Base-by-base conservation (phyloP, 345 rosid genomes). In the Eutrema japonicum region DNA sequence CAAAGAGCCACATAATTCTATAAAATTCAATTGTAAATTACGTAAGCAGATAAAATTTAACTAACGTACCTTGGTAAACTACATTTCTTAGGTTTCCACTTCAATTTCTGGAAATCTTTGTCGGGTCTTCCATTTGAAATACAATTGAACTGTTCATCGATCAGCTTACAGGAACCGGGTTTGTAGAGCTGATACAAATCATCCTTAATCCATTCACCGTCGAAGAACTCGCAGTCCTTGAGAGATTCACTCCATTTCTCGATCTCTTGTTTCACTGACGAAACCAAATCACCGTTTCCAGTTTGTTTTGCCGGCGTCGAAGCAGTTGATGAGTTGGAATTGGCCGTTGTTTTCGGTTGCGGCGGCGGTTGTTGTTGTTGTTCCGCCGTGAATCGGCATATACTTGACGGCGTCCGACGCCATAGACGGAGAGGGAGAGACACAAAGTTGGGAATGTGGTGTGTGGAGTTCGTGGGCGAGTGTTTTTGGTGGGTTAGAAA, bases 11-110 rank as follows among this genome's bases (percentile, higher is more conserved):
- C 13, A 35, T 37, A 29, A 51, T 11, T 51, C 37, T 52, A 27
- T 6, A n/a, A 11, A 50, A 22, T 57, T 16, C 12, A 14, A 35
- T 56, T 11, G 35, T 26, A 40, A 26, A 10, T 37, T 6, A 29
- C 32, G 10, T 7, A 36, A 45, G 9, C 4, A 13, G 27, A n/a
- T 1, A 38, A 12, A 27, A 27, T 32, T 18, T 2, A 72, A 64
- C 13, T 10, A 26, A 60, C 54, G 46, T 62, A 92, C 99, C 99
- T 87, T 16, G 99, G 99, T 71, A 96, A 80, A 74, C 72, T 81
- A 76, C 99, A 96, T 35, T 87, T 88, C 73, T 77, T 86, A 36
- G 99, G 99, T 87, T 86, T 88, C 99, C 99, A 95, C 72, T 86
- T 92, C 43, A 80, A 68, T 73, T 90, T 90, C 79, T 83, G 93